These are phyloP conservation scores for Colletotrichum higginsianum DNA, from an alignment of 2,329 filamentous ascomycete species.

Conservation along the genomic window DNA sequence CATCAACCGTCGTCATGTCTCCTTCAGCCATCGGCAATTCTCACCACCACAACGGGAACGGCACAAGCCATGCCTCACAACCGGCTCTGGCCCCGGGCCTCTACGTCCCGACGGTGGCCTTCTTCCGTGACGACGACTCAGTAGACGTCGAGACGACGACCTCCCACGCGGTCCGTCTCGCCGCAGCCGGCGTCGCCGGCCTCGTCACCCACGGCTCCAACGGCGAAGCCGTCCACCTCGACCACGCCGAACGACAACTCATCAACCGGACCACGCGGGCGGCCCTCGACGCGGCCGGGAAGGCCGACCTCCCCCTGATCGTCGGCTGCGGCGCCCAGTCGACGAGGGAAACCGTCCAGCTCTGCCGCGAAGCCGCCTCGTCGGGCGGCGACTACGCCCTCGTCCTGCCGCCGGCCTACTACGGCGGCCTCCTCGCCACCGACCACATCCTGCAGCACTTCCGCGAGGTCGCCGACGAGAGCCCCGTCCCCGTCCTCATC, in stretches of 20 bases:
- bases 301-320: constrained; percentile 66
- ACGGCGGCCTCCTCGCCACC: constrained; percentile 65
- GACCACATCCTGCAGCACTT: constrained; percentile 73
- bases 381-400: constrained; percentile 75
- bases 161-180: constrained; percentile 71
- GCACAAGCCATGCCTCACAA: not conserved
- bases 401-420: constrained; percentile 75
- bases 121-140: constrained; percentile 70
- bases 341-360: constrained; percentile 74
- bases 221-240: constrained; percentile 73
- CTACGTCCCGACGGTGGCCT: constrained; percentile 76
- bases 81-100: constrained; percentile 56
- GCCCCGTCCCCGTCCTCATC: constrained; percentile 72
- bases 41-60: constrained; percentile 29
- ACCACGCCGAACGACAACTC: constrained; percentile 69
- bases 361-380: constrained; percentile 68
- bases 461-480: constrained; percentile 65
- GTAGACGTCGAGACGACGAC: constrained; percentile 68
- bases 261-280: constrained; percentile 69
- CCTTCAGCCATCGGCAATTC: constrained; percentile 35
- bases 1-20: constrained; percentile 15
- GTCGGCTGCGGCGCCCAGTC: constrained; percentile 76
- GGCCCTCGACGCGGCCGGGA: constrained; percentile 57
- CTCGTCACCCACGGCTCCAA: constrained; percentile 81
- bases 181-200: constrained; percentile 74